These are phyloP conservation scores for Tricharina praecox DNA, from an alignment of 495 filamentous ascomycete species.

Conservation along the genomic window DNA sequence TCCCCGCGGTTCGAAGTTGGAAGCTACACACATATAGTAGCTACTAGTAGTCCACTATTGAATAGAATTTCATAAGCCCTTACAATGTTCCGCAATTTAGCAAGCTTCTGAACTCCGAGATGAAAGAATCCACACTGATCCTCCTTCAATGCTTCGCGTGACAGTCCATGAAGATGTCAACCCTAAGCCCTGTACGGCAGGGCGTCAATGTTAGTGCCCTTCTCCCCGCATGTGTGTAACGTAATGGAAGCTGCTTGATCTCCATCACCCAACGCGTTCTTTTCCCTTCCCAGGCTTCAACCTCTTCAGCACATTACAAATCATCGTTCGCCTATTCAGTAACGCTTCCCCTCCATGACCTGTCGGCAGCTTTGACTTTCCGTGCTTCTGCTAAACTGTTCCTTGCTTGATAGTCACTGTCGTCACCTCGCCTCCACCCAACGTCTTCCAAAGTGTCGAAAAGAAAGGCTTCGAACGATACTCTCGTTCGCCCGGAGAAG, in stretches of 20 bases:
- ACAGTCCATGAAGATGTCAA: too few species aligned
- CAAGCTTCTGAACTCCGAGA: too few species aligned
- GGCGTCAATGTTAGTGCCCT: background rate
- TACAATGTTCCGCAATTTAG: too few species aligned
- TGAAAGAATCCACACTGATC: too few species aligned
- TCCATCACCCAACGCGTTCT: background rate
- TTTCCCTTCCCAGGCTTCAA: background rate
- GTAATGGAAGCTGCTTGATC: background rate
- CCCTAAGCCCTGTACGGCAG: background rate
- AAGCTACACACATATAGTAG: too few species aligned
- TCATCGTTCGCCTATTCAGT: background rate
- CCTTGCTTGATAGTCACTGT: too few species aligned
- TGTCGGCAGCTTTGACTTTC: background rate
- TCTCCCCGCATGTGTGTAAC: slow-evolving; percentile 4
- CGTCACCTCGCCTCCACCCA: background rate
- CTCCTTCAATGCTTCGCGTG: too few species aligned
- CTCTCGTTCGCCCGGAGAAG: slow-evolving; percentile 25
- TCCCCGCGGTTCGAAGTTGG: too few species aligned
- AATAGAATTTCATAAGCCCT: too few species aligned
- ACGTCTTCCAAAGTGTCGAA: slow-evolving; percentile 24
- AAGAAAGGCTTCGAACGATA: slow-evolving; percentile 26
- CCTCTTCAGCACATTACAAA: background rate
- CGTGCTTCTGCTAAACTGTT: too few species aligned
- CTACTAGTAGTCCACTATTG: too few species aligned
- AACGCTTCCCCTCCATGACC: background rate